phyloP scores from a whole-genome alignment of 2,329 filamentous ascomycete species.

The Alternaria gaisen region DNA sequence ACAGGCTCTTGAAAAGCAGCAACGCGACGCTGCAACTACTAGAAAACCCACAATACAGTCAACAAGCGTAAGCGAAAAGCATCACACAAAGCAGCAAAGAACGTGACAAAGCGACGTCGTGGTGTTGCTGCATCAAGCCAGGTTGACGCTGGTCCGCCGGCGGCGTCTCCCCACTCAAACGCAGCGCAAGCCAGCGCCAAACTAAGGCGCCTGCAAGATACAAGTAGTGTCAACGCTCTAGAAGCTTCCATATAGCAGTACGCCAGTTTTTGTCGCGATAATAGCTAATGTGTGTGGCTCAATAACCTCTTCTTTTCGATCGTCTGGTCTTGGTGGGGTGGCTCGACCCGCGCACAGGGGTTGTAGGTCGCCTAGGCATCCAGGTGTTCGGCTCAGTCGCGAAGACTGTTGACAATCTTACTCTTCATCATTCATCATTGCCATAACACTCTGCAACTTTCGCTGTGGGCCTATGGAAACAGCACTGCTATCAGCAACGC shows the following conservation, averaged over 20 bases:
- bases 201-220: background rate
- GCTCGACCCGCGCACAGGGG: background rate
- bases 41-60: background rate
- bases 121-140: background rate
- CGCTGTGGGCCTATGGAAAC: background rate
- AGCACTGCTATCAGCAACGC: background rate
- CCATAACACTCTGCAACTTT: background rate
- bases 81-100: conserved; percentile 1
- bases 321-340: background rate
- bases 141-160: background rate
- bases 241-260: background rate
- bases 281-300: background rate
- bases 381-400: background rate
- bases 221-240: background rate
- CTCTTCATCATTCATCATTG: background rate
- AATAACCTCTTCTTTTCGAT: background rate
- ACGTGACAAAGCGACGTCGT: conserved; percentile 4
- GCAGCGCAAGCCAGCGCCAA: background rate
- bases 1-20: background rate
- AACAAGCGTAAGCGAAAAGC: conserved; percentile 1
- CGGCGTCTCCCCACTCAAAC: background rate
- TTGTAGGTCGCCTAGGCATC: background rate
- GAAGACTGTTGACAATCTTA: background rate
- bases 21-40: conserved; percentile 2
- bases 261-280: background rate